Base-by-base conservation (phyloP, 73 alveolate genomes). In the Paramecium pentaurelia region DNA sequence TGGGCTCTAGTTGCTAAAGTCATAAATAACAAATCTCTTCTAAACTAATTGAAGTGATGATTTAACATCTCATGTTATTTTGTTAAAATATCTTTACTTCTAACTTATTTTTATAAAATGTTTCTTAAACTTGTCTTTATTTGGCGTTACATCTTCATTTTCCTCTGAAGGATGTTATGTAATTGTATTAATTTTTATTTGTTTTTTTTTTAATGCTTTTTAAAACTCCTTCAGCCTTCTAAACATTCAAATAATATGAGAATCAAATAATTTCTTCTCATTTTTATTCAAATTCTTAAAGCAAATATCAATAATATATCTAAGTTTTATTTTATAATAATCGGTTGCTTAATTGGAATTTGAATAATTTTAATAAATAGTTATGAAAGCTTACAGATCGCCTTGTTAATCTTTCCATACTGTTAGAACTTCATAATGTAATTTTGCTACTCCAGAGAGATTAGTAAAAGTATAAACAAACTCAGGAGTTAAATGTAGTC, bases 381-480 rank as follows among this genome's bases (percentile, higher is more conserved):
- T 32, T 60, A 64, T 64, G 42, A 64, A 64, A 34, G 84, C 84
- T 64, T 64, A 32, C 47, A 28, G 84, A 64, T 32, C 84, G 25
- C 45, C 84, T 64, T 64, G 84, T 34, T 64, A 64, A 11, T 64
- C 84, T 32, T 64, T 64, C 22, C 84, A 64, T 64, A 64, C 84
- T 32, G 47, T 64, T 28, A 20, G 49, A 64, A 64, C 84, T 25
- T 64, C 84, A 12, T 32, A 64, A 64, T 32, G 51, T 5, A 64
- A 34, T 64, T 64, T 32, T 28, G 49, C 84, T 25, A 64, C 84
- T 25, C 84, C 84, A 25, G 84, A 64, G 51, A 27, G 47, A 34
- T 14, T 64, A 11, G 84, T 64, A 8, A 64, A 64, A 34, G 84
- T 64, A 9, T 32, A 64, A 34, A 32, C 51, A 14, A 64, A 34